Conservation (phyloP, 306 rosid species). For the Castanea mollissima region DNA sequence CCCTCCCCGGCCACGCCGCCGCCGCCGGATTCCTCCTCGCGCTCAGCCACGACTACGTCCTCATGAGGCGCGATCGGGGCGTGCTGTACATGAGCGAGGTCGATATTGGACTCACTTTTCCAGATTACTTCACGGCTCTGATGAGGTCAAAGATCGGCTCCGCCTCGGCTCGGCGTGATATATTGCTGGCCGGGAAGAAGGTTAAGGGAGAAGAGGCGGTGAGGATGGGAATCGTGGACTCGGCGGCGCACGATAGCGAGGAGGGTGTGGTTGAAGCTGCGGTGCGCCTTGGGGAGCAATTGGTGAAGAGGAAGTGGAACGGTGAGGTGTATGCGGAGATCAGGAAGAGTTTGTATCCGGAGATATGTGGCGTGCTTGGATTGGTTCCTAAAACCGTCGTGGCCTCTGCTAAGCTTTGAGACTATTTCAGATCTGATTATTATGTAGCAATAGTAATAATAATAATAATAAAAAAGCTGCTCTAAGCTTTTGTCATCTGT, state of each 20-base stretch:
- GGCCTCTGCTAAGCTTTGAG: constrained; percentile 43
- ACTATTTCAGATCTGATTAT: no score
- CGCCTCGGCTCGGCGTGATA: constrained; percentile 38
- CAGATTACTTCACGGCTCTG: constrained; percentile 52
- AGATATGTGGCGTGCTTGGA: constrained; percentile 38
- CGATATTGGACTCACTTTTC: constrained; percentile 47
- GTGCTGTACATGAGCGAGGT: constrained; percentile 80
- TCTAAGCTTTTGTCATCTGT: no score
- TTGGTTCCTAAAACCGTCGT: constrained; percentile 7
- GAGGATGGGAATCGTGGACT: constrained; percentile 58
- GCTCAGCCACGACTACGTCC: constrained; percentile 57
- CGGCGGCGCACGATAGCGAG: constrained; percentile 59
- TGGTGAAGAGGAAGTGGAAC: constrained; percentile 48
- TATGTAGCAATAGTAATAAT: no score
- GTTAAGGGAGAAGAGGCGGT: constrained; percentile 48
- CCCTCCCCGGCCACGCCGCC: constrained; percentile 62
- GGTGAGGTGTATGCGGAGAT: constrained; percentile 60
- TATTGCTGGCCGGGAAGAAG: constrained; percentile 48
- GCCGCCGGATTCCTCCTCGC: constrained; percentile 61
- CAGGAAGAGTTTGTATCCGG: constrained; percentile 66
- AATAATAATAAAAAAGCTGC: no score
- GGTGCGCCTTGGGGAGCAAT: constrained; percentile 41
- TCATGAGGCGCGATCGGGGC: constrained; percentile 57
- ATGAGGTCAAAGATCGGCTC: constrained; percentile 45
- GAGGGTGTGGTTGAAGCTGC: constrained; percentile 47